Percentiles rank a stretch among this genome's conserved stretches.
Evolutionary conservation across 805 yeast species (phyloP).

Genomic region (Saccharomycopsis selenospora): DNA sequence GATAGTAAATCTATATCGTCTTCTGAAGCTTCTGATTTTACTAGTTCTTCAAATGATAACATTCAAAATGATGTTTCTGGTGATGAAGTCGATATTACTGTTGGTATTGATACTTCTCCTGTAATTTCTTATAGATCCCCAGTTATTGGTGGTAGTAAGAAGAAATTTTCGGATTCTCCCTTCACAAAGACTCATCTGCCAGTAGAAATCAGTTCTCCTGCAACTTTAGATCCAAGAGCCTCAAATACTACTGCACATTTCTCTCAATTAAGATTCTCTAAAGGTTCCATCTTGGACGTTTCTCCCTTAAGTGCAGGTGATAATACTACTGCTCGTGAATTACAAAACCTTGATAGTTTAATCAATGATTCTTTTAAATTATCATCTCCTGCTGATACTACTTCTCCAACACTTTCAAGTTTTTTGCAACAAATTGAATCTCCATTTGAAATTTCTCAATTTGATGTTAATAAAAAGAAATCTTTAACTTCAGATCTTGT

Average conservation of each 20-base stretch:
- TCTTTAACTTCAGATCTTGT: background rate
- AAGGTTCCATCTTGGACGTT: background rate
- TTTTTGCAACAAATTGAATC: background rate
- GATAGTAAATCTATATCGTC: background rate
- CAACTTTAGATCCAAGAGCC: conserved; percentile 1
- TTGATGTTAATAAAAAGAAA: background rate
- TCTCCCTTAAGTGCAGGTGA: background rate
- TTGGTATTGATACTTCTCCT: conserved; percentile 13
- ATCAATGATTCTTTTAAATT: background rate
- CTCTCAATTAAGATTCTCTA: background rate
- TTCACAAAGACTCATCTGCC: background rate
- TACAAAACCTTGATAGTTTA: background rate
- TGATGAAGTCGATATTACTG: conserved; percentile 8
- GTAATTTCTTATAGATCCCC: background rate
- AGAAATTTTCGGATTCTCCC: background rate
- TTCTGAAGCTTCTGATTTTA: too few species aligned
- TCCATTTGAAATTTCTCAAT: background rate
- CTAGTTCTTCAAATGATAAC: background rate
- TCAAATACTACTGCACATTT: background rate
- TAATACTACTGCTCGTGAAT: background rate
- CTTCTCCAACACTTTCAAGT: background rate
- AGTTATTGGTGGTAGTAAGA: background rate
- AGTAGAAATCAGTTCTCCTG: too few species aligned
- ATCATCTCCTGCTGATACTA: background rate
- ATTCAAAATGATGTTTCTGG: background rate